Evolutionary conservation across 208 protist genomes (phyloP), one percentile per base, ranked within the genome.

Genomic region (Acanthamoeba triangularis): DNA sequence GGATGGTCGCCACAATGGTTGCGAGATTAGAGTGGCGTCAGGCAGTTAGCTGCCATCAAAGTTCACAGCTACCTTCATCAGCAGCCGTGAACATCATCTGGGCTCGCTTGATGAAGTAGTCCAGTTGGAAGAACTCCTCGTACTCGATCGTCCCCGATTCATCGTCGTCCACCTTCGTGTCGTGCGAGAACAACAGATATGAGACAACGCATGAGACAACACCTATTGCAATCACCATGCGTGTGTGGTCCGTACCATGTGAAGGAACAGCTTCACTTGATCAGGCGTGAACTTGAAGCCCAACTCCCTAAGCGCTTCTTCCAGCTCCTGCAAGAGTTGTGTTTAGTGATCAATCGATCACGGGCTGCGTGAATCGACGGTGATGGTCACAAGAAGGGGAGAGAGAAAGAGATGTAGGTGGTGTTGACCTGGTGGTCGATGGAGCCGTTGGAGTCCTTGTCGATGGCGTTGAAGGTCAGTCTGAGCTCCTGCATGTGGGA

Each of bases 71-170:
- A 78, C 69, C 69, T 33, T 20, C n/a, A 30, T 78, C 69, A 25
- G 69, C 69, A 11, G 69, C 69, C 25, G 69, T 30, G 69, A 78
- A 78, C n/a, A 78, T 0, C 69, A 78, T 78, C n/a, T 78, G 69
- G 1, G 69, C 69, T 25, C 69, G 69, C 69, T 78, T 78, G 69
- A 78, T 20, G 69, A 78, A 78, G 67, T 76, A 76, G 67, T 76
- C 67, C 13, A 76, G 67, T n/a, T 76, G 23, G 67, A 76, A 76
- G 67, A 76, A 76, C 67, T 76, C 67, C 67, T 76, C 67, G 35
- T 76, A 76, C 35, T 76, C 67, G 67, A 76, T 76, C 33, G 67
- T 76, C 10, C 67, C 67, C 18, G 67, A 76, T 20, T 76, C 67
- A 23, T 76, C 67, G 67, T 76, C 67, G 67, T 76, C 67, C 28